phyloP scores from a whole-genome alignment of 345 rosid species.

The Chamaenerion angustifolium region DNA sequence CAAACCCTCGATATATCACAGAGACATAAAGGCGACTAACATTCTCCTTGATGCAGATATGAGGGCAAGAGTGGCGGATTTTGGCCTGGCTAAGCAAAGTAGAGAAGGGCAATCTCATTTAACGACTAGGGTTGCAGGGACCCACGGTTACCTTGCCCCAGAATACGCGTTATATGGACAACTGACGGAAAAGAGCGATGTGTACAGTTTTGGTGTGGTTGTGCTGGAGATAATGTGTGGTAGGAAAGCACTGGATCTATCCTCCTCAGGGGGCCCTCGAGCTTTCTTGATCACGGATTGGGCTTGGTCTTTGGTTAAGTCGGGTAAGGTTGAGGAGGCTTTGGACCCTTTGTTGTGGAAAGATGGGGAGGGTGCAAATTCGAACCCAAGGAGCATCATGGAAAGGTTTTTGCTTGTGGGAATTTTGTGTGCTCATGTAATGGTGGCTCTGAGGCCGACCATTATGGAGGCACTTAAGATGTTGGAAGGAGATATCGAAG shows the following conservation, averaged over 20 bases:
- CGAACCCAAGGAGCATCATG: conserved; percentile 62
- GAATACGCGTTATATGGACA: conserved; percentile 93
- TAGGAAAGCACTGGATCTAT: conserved; percentile 70
- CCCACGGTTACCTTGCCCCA: conserved; percentile 87
- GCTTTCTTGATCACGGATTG: conserved; percentile 73
- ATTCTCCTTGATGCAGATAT: conserved; percentile 69
- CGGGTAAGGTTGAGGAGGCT: conserved; percentile 48
- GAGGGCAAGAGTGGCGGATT: conserved; percentile 93
- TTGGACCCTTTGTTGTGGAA: conserved; percentile 36
- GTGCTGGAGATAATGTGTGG: conserved; percentile 82
- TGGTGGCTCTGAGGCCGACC: conserved; percentile 87
- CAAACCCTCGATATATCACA: conserved; percentile 84
- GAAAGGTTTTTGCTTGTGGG: conserved; percentile 77
- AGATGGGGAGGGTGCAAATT: conserved; percentile 27
- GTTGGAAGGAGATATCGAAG: conserved; percentile 88
- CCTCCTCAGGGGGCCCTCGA: conserved; percentile 43
- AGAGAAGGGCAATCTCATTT: conserved; percentile 90
- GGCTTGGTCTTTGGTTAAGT: conserved; percentile 82
- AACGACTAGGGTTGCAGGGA: conserved; percentile 92
- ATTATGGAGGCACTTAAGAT: conserved; percentile 67
- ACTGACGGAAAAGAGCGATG: conserved; percentile 81
- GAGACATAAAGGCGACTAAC: conserved; percentile 81
- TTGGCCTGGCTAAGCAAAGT: conserved; percentile 74
- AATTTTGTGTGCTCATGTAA: conserved; percentile 78
- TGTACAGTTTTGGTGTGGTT: conserved; percentile 86